phyloP scores from a whole-genome alignment of 352 stramenopile genomes.

The Phytophthora rubi region DNA sequence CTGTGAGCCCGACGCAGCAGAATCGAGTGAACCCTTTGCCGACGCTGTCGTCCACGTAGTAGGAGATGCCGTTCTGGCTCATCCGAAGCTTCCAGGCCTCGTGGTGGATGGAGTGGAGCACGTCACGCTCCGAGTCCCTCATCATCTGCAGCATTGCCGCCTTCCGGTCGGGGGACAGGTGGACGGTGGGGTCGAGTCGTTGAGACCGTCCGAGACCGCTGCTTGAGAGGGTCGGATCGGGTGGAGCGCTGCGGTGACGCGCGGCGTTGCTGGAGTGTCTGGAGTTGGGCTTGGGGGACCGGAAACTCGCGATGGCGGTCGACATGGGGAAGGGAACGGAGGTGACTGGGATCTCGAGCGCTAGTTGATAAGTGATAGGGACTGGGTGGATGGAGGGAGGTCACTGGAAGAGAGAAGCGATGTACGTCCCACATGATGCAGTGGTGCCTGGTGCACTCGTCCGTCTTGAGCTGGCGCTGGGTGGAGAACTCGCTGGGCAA shows the following conservation, averaged over 20 bases:
- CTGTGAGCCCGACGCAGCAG: constrained; percentile 54
- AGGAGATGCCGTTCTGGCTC: constrained; percentile 47
- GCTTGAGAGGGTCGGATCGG: constrained; percentile 16
- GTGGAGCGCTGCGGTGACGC: not conserved
- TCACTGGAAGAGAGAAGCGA: not conserved
- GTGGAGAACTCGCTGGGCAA: not conserved
- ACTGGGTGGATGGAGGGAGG: not conserved
- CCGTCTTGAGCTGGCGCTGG: not conserved
- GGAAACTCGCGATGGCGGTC: constrained; percentile 1
- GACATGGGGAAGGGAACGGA: constrained; percentile 5
- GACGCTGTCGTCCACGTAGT: constrained; percentile 57
- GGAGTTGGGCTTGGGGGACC: constrained; percentile 14
- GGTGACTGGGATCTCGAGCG: constrained; percentile 8
- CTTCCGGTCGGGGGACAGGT: constrained; percentile 30
- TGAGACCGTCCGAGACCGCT: constrained; percentile 11
- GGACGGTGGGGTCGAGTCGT: constrained; percentile 12
- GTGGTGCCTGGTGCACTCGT: not conserved
- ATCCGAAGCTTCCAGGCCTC: constrained; percentile 38
- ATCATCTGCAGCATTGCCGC: constrained; percentile 30
- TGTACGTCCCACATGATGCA: not conserved
- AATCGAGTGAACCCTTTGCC: constrained; percentile 47
- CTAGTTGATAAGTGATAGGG: constrained; percentile 20
- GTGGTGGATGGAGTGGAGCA: constrained; percentile 33
- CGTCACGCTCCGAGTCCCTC: constrained; percentile 26
- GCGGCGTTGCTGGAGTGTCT: constrained; percentile 9